Evolutionary conservation across 192 early-diverging fungal species (phyloP).

Genomic region (Podila horticola): DNA sequence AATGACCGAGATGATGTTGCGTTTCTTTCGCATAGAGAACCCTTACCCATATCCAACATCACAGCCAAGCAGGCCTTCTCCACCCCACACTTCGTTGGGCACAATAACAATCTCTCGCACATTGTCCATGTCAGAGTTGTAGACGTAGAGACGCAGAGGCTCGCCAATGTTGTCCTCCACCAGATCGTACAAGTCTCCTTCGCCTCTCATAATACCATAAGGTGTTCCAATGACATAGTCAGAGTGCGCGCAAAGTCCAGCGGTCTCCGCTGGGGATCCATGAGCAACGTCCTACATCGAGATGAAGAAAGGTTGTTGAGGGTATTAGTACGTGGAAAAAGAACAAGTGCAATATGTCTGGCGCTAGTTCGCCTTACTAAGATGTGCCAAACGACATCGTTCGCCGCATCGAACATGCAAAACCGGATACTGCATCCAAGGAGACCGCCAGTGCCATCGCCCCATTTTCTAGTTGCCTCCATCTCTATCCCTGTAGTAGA

Average conservation of each 20-base stretch:
- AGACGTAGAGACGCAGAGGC: conserved; percentile 72
- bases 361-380: conserved; percentile 23
- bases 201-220: conserved; percentile 61
- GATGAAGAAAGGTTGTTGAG: conserved; percentile 1
- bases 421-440: conserved; percentile 72
- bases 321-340: too few relatives aligned
- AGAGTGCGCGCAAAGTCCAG: conserved; percentile 72
- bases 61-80: conserved; percentile 76
- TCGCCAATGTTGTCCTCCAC: conserved; percentile 68
- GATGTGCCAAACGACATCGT: conserved; percentile 65
- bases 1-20: neutral
- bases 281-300: conserved; percentile 61
- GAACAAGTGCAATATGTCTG: too few relatives aligned
- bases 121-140: conserved; percentile 70
- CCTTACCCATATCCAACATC: conserved; percentile 76
- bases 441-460: conserved; percentile 53
- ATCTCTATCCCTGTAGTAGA: conserved; percentile 47
- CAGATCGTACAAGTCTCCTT: conserved; percentile 72
- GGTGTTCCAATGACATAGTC: conserved; percentile 82
- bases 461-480: conserved; percentile 52
- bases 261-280: conserved; percentile 76
- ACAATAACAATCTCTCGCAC: conserved; percentile 77
- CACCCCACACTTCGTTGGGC: conserved; percentile 76
- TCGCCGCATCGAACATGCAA: conserved; percentile 71
- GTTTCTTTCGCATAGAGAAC: neutral